phyloP scores from a whole-genome alignment of 257 asterid genomes.

The Oldenlandia corymbosa region DNA sequence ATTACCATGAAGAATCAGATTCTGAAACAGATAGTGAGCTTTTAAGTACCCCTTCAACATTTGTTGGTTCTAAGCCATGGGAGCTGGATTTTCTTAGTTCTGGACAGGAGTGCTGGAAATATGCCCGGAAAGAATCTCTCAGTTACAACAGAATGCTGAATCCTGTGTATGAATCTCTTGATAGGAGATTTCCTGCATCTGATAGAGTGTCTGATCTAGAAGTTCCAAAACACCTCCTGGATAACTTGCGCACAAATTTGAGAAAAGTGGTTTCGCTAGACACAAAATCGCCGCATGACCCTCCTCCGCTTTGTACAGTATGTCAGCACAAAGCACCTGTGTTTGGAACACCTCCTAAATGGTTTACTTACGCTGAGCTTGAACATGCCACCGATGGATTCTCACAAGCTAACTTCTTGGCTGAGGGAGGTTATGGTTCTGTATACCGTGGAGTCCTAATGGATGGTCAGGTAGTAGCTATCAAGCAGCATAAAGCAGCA shows the following conservation, averaged over 20 bases:
- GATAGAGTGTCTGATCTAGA: conserved; percentile 19
- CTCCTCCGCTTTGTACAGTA: conserved; percentile 86
- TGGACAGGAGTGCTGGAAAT: conserved; percentile 39
- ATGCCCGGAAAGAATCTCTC: conserved; percentile 25
- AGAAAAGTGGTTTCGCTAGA: conserved; percentile 48
- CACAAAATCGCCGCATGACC: conserved; percentile 41
- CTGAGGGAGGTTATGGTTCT: conserved; percentile 92
- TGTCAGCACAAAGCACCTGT: conserved; percentile 72
- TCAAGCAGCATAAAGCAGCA: conserved; percentile 70
- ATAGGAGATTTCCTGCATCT: conserved; percentile 15
- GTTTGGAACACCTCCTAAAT: conserved; percentile 64
- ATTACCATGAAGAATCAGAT: conserved; percentile 31
- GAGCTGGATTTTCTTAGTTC: conserved; percentile 46
- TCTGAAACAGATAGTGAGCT: conserved; percentile 57
- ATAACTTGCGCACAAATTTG: conserved; percentile 35
- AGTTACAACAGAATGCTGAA: conserved; percentile 26
- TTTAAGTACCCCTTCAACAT: conserved; percentile 36
- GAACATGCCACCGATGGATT: conserved; percentile 66
- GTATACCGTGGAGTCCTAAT: conserved; percentile 71
- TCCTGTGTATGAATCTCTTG: conserved; percentile 20
- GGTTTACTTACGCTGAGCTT: conserved; percentile 70
- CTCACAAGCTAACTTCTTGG: conserved; percentile 64
- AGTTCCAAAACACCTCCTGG: conserved; percentile 14
- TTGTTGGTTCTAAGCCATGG: conserved; percentile 49
- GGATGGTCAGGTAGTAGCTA: conserved; percentile 75